Evolutionary conservation across 129 eudicot species (phyloP), one percentile per base, ranked within the genome.

Genomic region (Artemisia annua): DNA sequence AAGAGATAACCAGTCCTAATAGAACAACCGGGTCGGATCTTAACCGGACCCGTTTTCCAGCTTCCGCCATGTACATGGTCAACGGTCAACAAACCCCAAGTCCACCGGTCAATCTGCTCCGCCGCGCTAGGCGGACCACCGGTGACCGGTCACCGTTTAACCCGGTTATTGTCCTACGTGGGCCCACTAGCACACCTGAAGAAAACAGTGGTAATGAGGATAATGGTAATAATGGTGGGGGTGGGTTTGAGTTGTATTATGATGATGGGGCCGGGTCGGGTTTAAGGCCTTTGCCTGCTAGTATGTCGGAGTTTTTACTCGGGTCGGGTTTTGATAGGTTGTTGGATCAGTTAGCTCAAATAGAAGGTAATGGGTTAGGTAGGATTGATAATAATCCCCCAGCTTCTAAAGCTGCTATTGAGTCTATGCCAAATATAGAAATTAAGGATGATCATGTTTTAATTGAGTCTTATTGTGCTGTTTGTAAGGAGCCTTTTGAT

Each of bases 241-340:
- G 67, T 1, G 88, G 91, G 14, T 94, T 86, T 73, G 99, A 94
- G 66, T 10, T 94, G 81, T 94, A 84, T 73, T 94, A 94, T 39
- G 99, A 94, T 14, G 99, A 94, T 67, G 99, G 99, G 1, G 84
- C 96, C 3, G 99, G 97, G 56, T 84, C 96, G 75, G 99, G 96
- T 13, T 65, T 94, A 63, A 74, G 99, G 16, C 99, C 99, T 1
- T 83, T 94, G 11, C 99, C 99, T 6, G 84, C 96, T 0, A 90
- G 85, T 16, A 89, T 94, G 90, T 87, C 69, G 93, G 98, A 90
- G 87, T 94, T 94, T 79, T 52, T 94, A 11, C 59, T 90, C 9
- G 98, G 98, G 26, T 79, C 93, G 52, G 96, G 97, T 53, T 83
- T 90, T 61, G 98, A 94, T 20, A 73, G 97, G 82, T 73, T 92